phyloP scores from a whole-genome alignment of 2,329 filamentous ascomycete genomes.

The Penicillium palitans region DNA sequence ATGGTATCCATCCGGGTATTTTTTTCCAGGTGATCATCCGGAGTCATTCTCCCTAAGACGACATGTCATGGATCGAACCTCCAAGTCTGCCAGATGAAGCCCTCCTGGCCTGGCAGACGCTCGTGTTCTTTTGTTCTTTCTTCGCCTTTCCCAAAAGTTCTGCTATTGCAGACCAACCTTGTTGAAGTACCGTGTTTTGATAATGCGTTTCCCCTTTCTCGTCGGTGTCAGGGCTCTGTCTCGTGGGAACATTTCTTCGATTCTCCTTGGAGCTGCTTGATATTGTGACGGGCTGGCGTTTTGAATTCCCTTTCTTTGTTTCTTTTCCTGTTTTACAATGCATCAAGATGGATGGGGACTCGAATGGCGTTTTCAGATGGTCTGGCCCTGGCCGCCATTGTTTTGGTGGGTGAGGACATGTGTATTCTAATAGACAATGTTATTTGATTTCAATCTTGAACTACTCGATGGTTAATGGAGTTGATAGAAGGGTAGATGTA shows the following conservation, averaged over 20 bases:
- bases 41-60: slow-evolving; percentile 19
- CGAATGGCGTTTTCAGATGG: slow-evolving; percentile 24
- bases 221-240: neutral
- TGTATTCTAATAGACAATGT: slow-evolving; percentile 24
- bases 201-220: neutral
- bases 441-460: slow-evolving; percentile 3
- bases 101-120: neutral
- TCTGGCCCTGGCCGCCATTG: slow-evolving; percentile 13
- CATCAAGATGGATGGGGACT: slow-evolving; percentile 22
- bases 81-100: neutral
- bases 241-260: neutral
- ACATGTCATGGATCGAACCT: neutral
- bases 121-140: neutral
- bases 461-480: neutral
- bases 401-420: slow-evolving; percentile 10
- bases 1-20: slow-evolving; percentile 6
- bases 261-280: neutral
- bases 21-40: slow-evolving; percentile 7
- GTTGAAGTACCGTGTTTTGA: neutral
- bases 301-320: slow-evolving; percentile 5
- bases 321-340: slow-evolving; percentile 13
- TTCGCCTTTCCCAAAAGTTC: neutral
- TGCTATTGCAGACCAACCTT: neutral
- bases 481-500: neutral
- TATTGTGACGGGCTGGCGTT: slow-evolving; percentile 1